phyloP scores from a whole-genome alignment of 2,329 filamentous ascomycete genomes.

The Fusarium newnesense region DNA sequence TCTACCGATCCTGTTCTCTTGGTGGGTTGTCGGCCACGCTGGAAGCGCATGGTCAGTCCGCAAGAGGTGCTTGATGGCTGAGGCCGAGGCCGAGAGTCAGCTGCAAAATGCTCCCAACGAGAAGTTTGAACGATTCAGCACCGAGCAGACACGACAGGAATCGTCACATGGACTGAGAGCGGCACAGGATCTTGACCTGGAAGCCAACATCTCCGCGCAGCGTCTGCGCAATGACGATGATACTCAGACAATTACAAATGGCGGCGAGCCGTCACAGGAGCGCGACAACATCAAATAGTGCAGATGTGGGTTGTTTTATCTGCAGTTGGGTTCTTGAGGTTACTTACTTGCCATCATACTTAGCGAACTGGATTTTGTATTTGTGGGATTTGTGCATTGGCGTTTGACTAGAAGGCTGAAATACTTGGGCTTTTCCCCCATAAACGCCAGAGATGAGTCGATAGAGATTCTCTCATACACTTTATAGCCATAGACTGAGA shows the following conservation, averaged over 20 bases:
- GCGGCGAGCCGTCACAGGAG: background rate
- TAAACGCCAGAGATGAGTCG: background rate
- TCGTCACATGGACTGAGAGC: background rate
- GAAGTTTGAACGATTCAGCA: background rate
- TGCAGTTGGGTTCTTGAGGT: background rate
- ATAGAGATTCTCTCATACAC: background rate
- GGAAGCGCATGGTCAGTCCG: conserved; percentile 24
- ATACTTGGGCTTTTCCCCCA: background rate
- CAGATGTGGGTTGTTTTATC: too few species aligned
- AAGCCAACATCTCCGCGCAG: background rate
- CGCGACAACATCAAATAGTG: background rate
- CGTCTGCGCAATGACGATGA: background rate
- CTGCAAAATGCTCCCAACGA: background rate
- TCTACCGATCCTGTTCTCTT: conserved; percentile 20
- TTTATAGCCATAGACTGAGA: background rate
- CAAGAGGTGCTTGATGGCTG: conserved; percentile 22
- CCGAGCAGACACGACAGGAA: background rate
- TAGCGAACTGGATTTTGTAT: background rate
- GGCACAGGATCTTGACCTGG: background rate
- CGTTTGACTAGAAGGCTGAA: background rate
- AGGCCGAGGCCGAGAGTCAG: background rate
- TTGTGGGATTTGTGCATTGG: background rate
- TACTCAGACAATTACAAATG: background rate
- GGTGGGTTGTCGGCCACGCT: conserved; percentile 20
- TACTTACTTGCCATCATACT: background rate